These are phyloP conservation scores for Chytridium lagenaria DNA, from an alignment of 371 early-diverging fungal genomes.

Conservation along the genomic window DNA sequence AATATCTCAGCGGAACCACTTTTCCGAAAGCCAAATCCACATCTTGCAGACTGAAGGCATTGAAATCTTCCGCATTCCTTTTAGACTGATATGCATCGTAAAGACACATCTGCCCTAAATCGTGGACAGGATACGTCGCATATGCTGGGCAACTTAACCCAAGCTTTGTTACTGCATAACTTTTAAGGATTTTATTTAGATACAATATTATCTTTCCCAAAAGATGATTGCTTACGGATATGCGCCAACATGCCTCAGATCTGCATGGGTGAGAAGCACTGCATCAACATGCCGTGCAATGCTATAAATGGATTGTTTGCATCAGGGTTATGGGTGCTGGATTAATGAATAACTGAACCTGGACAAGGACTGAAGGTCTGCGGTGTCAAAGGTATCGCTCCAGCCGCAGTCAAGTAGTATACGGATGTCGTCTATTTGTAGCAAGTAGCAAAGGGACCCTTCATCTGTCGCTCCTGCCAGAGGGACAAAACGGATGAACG, in stretches of 20 bases:
- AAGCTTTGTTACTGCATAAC: constrained; percentile 75
- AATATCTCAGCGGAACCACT: constrained; percentile 85
- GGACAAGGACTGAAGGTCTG: constrained; percentile 70
- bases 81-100: constrained; percentile 79
- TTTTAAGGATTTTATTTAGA: too few species aligned
- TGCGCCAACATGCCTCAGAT: constrained; percentile 88
- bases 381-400: constrained; percentile 73
- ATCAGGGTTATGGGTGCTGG: not conserved
- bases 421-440: constrained; percentile 89
- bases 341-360: constrained; percentile 53
- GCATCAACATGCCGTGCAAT: constrained; percentile 85
- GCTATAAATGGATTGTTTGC: not conserved
- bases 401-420: constrained; percentile 95
- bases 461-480: constrained; percentile 60
- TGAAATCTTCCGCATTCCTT: constrained; percentile 72
- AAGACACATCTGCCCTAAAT: too few species aligned
- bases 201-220: too few species aligned
- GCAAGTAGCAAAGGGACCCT: constrained; percentile 85
- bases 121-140: constrained; percentile 91
- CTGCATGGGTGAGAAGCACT: constrained; percentile 91
- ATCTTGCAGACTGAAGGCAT: constrained; percentile 72
- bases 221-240: constrained; percentile 70
- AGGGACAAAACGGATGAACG: constrained; percentile 67
- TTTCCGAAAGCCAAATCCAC: constrained; percentile 86
- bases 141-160: constrained; percentile 90